Conservation (phyloP, 169 alveolate genomes). For the Cryptosporidium sp. region DNA sequence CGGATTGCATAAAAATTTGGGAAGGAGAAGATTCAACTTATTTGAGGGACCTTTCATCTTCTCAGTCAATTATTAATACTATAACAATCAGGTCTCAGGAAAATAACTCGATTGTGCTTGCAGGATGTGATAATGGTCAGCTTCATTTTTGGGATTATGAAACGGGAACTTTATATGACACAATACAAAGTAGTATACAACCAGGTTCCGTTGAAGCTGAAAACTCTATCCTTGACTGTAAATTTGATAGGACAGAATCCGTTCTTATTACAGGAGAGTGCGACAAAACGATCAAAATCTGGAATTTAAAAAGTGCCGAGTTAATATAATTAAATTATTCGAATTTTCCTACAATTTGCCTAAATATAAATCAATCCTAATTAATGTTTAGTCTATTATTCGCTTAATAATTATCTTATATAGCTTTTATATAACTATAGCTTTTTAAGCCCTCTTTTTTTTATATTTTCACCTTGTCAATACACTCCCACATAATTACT, state of each 20-base stretch:
- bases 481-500: constrained; percentile 98
- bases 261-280: constrained; percentile 98
- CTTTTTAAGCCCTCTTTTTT: not conserved
- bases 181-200: constrained; percentile 88
- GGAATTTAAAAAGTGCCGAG: constrained; percentile 65
- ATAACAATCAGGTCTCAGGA: constrained; percentile 90
- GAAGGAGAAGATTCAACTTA: constrained; percentile 86
- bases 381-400: not conserved
- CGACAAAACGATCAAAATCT: constrained; percentile 97
- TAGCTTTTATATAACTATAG: not conserved
- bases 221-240: constrained; percentile 93
- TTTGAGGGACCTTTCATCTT: constrained; percentile 88
- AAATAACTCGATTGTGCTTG: constrained; percentile 90
- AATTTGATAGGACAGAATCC: constrained; percentile 94
- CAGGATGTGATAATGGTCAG: constrained; percentile 97
- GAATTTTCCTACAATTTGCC: not conserved
- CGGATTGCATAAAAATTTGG: constrained; percentile 97
- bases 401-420: not conserved
- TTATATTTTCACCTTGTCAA: constrained; percentile 91
- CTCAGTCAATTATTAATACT: constrained; percentile 93
- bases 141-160: constrained; percentile 98
- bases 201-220: constrained; percentile 98
- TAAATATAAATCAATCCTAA: not conserved
- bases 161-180: constrained; percentile 95
- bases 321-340: constrained; percentile 5